Evolutionary conservation across 2,329 filamentous ascomycete species (phyloP).

Genomic region (Zymoseptoria ardabiliae): DNA sequence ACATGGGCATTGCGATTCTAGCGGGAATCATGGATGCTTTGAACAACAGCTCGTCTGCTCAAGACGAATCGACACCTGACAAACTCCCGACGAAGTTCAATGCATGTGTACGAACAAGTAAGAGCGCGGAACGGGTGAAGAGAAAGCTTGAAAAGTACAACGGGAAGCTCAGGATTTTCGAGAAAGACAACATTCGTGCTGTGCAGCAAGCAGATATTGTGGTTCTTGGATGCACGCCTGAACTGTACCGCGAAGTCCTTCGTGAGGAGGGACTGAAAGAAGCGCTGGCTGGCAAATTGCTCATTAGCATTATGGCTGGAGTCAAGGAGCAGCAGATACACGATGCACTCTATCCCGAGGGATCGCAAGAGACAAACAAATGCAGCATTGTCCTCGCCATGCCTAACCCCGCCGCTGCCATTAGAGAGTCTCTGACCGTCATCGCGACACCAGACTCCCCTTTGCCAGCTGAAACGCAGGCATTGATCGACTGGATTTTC

Average conservation of each 20-base stretch:
- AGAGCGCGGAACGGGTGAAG: constrained; percentile 62
- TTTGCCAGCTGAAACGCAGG: constrained; percentile 46
- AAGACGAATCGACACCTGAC: constrained; percentile 36
- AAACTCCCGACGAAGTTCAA: constrained; percentile 68
- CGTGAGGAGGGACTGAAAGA: constrained; percentile 2
- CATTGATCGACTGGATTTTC: constrained; percentile 69
- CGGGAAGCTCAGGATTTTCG: constrained; percentile 56
- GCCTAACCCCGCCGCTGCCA: constrained; percentile 75
- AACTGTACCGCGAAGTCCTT: constrained; percentile 4
- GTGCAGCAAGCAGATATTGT: constrained; percentile 3
- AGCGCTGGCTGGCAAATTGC: constrained; percentile 6
- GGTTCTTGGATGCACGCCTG: constrained; percentile 6
- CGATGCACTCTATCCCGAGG: constrained; percentile 45
- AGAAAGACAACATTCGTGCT: constrained; percentile 38
- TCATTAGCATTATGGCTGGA: constrained; percentile 10
- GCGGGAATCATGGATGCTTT: constrained; percentile 70
- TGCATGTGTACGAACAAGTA: constrained; percentile 67
- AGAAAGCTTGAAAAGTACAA: constrained; percentile 57
- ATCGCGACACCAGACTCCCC: constrained; percentile 58
- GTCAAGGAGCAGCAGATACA: constrained; percentile 30
- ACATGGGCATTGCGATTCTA: constrained; percentile 79
- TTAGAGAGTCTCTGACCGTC: constrained; percentile 73
- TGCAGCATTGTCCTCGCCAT: constrained; percentile 70
- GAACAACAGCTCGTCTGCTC: constrained; percentile 33
- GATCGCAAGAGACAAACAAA: constrained; percentile 43